phyloP scores from a whole-genome alignment of 768 basidiomycete genomes.

The Lactarius psammicola region DNA sequence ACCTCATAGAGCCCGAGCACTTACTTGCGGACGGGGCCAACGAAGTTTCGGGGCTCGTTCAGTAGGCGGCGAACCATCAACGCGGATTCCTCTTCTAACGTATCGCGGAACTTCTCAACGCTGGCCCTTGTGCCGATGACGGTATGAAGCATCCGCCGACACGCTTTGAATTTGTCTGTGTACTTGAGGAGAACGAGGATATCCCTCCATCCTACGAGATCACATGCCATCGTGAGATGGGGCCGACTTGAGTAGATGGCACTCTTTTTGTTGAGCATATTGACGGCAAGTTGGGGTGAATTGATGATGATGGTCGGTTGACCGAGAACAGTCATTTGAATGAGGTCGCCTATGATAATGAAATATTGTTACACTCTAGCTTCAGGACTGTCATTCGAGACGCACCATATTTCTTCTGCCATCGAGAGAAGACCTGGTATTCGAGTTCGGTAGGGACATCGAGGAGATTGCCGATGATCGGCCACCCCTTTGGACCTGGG shows the following conservation, averaged over 20 bases:
- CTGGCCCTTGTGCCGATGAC: slow-evolving; percentile 27
- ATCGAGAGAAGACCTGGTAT: slow-evolving; percentile 23
- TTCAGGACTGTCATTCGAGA: neutral
- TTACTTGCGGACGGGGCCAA: slow-evolving; percentile 29
- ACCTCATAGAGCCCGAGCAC: neutral
- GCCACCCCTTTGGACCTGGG: slow-evolving; percentile 27
- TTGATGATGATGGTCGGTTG: slow-evolving; percentile 32
- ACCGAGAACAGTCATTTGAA: slow-evolving; percentile 31
- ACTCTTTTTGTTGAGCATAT: slow-evolving; percentile 33
- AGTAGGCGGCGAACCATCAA: slow-evolving; percentile 26
- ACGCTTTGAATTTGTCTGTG: slow-evolving; percentile 29
- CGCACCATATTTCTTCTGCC: slow-evolving; percentile 28
- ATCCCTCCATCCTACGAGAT: slow-evolving; percentile 29
- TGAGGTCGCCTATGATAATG: slow-evolving; percentile 28
- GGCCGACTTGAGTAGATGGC: slow-evolving; percentile 32
- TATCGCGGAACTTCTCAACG: slow-evolving; percentile 26
- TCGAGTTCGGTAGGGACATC: slow-evolving; percentile 27
- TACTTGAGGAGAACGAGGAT: slow-evolving; percentile 30
- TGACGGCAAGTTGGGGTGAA: slow-evolving; percentile 26
- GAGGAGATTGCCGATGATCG: slow-evolving; percentile 29
- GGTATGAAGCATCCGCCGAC: slow-evolving; percentile 27
- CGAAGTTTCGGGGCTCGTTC: slow-evolving; percentile 25
- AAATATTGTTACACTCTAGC: neutral
- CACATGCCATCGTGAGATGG: slow-evolving; percentile 29
- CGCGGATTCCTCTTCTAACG: slow-evolving; percentile 26